Conservation (phyloP, 257 asterid genomes). For the Mitragyna speciosa region DNA sequence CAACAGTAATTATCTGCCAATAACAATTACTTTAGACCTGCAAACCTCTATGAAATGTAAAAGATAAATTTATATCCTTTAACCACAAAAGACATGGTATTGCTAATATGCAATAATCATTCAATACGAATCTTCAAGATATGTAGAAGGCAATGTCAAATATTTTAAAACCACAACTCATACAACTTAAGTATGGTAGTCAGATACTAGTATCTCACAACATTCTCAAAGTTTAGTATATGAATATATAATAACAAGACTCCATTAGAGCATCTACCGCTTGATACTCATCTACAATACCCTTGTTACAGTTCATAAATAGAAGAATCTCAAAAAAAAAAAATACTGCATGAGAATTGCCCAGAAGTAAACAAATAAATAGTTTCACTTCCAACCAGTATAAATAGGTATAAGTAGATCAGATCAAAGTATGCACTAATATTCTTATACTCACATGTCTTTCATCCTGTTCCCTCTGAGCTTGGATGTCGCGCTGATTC, state of each 20-base stretch:
- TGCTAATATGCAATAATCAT: neutral
- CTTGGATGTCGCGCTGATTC: conserved; percentile 92
- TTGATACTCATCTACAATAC: neutral
- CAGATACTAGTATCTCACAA: neutral
- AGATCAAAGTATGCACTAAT: neutral
- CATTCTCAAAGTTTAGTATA: neutral
- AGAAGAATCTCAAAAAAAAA: neutral
- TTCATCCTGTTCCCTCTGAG: conserved; percentile 95
- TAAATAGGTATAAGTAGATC: neutral
- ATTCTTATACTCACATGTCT: conserved; percentile 69
- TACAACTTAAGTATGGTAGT: neutral
- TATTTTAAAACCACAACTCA: neutral
- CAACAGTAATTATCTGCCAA: neutral
- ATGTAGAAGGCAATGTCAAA: neutral
- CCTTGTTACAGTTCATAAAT: neutral
- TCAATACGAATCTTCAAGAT: neutral
- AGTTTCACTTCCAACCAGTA: neutral
- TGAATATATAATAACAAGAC: neutral
- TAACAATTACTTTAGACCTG: neutral
- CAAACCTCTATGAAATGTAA: neutral
- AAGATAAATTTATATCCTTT: neutral
- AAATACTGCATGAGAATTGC: neutral
- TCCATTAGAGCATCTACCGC: neutral
- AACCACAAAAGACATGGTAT: neutral
- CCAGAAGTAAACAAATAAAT: neutral